phyloP scores from a whole-genome alignment of 768 basidiomycete species.

The Hericium coralloides region DNA sequence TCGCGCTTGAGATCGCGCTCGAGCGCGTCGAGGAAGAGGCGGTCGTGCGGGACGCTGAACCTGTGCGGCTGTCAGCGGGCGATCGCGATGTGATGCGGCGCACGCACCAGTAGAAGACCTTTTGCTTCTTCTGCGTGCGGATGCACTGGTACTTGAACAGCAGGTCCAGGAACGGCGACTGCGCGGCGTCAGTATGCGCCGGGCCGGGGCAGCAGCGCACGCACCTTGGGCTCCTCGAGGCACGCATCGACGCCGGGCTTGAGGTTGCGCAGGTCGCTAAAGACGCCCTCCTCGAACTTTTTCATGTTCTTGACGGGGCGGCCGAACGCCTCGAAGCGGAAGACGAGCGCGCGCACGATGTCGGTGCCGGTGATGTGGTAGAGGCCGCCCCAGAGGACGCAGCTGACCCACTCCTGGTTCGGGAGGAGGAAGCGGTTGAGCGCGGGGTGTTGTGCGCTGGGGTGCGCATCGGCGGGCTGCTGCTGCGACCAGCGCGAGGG shows the following conservation, averaged over 20 bases:
- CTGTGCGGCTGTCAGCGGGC: slow-evolving; percentile 31
- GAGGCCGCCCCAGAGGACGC: slow-evolving; percentile 85
- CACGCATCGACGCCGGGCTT: slow-evolving; percentile 91
- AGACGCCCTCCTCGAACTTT: slow-evolving; percentile 97
- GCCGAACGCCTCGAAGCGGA: slow-evolving; percentile 89
- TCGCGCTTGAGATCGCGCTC: slow-evolving; percentile 95
- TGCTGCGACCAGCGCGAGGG: slow-evolving; percentile 62
- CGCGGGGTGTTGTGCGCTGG: slow-evolving; percentile 57
- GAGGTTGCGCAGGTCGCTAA: slow-evolving; percentile 85
- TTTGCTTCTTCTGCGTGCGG: slow-evolving; percentile 97
- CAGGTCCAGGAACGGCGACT: slow-evolving; percentile 90
- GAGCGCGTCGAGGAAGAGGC: slow-evolving; percentile 92
- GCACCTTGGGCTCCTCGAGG: slow-evolving; percentile 91
- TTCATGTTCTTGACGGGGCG: slow-evolving; percentile 89
- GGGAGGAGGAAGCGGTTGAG: slow-evolving; percentile 86
- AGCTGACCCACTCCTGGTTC: slow-evolving; percentile 80
- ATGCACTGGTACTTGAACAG: slow-evolving; percentile 97
- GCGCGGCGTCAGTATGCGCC: slow-evolving; percentile 3
- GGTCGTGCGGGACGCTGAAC: slow-evolving; percentile 96
- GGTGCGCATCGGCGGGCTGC: slow-evolving; percentile 21
- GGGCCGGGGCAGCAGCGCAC: not conserved
- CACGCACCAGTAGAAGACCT: slow-evolving; percentile 93
- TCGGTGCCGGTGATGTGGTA: slow-evolving; percentile 97
- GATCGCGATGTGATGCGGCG: not conserved
- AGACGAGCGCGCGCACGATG: slow-evolving; percentile 91